Conservation (phyloP, 768 basidiomycete species). For the Lyophyllum decastes region DNA sequence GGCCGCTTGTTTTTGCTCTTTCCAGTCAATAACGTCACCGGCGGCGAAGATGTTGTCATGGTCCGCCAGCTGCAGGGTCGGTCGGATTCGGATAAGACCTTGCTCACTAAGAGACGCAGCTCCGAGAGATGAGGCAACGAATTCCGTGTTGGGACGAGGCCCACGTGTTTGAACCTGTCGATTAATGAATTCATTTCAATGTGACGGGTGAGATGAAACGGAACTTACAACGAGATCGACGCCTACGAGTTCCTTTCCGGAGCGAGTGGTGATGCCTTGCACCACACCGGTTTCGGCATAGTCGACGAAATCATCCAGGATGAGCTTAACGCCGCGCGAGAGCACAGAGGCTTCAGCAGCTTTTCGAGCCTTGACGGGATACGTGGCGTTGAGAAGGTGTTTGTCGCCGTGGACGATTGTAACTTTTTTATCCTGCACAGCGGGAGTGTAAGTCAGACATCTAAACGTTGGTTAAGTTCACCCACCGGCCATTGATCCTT, state of each 20-base stretch:
- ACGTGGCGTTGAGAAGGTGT: constrained; percentile 55
- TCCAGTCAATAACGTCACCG: constrained; percentile 67
- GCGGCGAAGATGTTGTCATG: constrained; percentile 62
- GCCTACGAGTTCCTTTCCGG: constrained; percentile 43
- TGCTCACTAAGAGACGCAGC: constrained; percentile 34
- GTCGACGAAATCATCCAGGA: constrained; percentile 59
- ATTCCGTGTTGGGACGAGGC: constrained; percentile 51
- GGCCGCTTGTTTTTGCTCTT: constrained; percentile 59
- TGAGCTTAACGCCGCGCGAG: constrained; percentile 48
- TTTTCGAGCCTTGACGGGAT: constrained; percentile 56
- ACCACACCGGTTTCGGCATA: constrained; percentile 39
- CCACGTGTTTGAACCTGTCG: constrained; percentile 41
- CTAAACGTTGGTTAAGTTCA: constrained; percentile 15
- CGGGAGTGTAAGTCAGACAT: neutral
- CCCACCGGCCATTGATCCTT: constrained; percentile 42
- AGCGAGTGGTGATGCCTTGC: constrained; percentile 47
- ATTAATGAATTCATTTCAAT: neutral
- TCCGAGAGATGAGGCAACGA: constrained; percentile 44
- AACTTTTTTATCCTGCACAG: constrained; percentile 44
- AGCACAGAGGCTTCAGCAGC: constrained; percentile 40
- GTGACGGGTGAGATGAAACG: neutral
- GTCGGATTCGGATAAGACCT: constrained; percentile 51
- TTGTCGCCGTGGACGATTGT: constrained; percentile 63
- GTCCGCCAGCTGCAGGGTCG: constrained; percentile 56
- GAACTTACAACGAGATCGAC: constrained; percentile 62